Evolutionary conservation across 164 flowering plant species (phyloP).

Genomic region (Akebia trifoliata): DNA sequence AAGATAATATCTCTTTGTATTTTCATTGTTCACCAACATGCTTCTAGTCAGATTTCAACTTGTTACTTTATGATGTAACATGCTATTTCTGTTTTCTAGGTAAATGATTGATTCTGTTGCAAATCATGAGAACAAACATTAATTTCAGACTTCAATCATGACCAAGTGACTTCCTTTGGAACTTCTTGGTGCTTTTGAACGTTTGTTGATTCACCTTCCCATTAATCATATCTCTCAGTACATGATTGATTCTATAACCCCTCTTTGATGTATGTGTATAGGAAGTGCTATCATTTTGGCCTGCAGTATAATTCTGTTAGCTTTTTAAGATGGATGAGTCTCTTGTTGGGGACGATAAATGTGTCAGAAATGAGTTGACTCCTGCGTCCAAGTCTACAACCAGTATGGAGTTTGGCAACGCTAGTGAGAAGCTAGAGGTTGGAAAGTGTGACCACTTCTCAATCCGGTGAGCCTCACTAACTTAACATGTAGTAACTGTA

Average conservation of each 20-base stretch:
- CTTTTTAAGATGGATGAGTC: conserved; percentile 21
- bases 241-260: neutral
- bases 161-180: neutral
- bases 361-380: conserved; percentile 17
- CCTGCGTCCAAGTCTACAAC: conserved; percentile 15
- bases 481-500: neutral
- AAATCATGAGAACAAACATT: neutral
- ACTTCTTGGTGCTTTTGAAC: neutral
- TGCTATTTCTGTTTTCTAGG: neutral
- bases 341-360: conserved; percentile 11
- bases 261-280: neutral
- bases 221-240: neutral
- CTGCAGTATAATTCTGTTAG: conserved; percentile 2
- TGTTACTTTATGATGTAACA: conserved; percentile 4
- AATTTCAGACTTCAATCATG: neutral
- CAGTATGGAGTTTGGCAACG: conserved; percentile 25
- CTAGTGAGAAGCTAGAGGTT: conserved; percentile 17
- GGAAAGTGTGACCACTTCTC: conserved; percentile 48
- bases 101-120: conserved; percentile 1
- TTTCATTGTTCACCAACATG: neutral
- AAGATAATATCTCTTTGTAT: neutral
- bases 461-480: conserved; percentile 42
- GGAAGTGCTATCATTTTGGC: neutral
- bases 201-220: neutral
- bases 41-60: neutral